Conservation (phyloP, 179 eudicot species). For the Spergularia azorica region DNA sequence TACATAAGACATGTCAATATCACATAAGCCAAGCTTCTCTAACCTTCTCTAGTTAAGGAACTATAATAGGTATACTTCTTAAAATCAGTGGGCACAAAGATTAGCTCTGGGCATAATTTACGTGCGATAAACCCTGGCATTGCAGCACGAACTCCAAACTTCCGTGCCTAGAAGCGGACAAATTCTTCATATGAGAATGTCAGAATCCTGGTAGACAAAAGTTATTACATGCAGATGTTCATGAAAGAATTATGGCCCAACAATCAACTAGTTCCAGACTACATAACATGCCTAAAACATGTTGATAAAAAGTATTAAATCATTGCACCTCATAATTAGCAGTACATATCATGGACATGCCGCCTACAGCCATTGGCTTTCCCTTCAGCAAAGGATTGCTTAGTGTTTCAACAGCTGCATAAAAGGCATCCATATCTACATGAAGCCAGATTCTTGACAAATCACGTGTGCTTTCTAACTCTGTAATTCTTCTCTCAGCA, state of each 20-base stretch:
- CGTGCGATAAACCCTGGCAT: slow-evolving; percentile 99
- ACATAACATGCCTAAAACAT: slow-evolving; percentile 6
- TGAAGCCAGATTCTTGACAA: slow-evolving; percentile 91
- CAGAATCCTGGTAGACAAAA: slow-evolving; percentile 21
- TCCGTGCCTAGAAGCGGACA: slow-evolving; percentile 69
- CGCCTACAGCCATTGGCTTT: slow-evolving; percentile 95
- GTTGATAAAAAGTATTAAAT: neutral
- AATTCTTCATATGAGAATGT: slow-evolving; percentile 24
- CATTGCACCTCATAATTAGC: slow-evolving; percentile 92
- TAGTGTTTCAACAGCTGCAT: slow-evolving; percentile 96
- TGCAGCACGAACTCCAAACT: slow-evolving; percentile 98
- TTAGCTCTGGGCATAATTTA: slow-evolving; percentile 80
- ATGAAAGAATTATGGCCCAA: neutral
- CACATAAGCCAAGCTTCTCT: slow-evolving; percentile 17
- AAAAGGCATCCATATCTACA: slow-evolving; percentile 99
- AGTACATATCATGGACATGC: slow-evolving; percentile 94
- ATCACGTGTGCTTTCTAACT: slow-evolving; percentile 88
- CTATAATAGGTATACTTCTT: slow-evolving; percentile 86
- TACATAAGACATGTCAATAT: neutral
- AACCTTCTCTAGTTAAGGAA: slow-evolving; percentile 87
- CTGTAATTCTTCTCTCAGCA: slow-evolving; percentile 71
- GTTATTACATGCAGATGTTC: neutral
- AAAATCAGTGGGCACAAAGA: slow-evolving; percentile 87
- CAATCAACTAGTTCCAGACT: slow-evolving; percentile 5
- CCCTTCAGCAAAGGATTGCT: slow-evolving; percentile 72